Evolutionary conservation across 192 early-diverging fungal species (phyloP).

Genomic region (Linnemannia zychae): DNA sequence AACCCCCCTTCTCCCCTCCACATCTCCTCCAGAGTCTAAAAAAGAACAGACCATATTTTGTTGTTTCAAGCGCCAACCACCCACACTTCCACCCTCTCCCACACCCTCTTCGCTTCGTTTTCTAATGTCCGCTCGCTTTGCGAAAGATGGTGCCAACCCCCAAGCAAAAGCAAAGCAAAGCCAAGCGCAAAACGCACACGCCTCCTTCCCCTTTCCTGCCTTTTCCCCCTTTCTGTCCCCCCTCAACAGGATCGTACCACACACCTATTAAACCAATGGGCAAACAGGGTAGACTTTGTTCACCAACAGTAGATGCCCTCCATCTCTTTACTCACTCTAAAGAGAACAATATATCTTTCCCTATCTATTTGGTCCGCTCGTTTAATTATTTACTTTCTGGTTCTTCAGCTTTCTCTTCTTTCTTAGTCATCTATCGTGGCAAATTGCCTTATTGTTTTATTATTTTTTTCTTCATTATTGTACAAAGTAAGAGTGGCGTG

Average conservation of each 20-base stretch:
- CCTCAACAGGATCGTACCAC: background rate
- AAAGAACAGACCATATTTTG: background rate
- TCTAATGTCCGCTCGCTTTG: background rate
- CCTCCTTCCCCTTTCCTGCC: too few relatives aligned
- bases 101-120: background rate
- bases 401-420: background rate
- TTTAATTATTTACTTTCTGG: background rate
- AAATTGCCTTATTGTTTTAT: background rate
- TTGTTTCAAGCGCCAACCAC: background rate
- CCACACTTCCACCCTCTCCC: background rate
- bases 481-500: background rate
- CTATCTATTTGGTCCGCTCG: background rate
- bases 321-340: constrained; percentile 14
- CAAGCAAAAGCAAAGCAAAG: background rate
- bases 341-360: constrained; percentile 9
- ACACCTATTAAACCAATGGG: background rate
- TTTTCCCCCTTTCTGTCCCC: background rate
- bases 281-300: too few relatives aligned
- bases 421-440: background rate
- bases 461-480: background rate
- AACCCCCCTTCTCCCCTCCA: too few relatives aligned
- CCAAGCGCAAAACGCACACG: background rate
- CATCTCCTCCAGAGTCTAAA: background rate
- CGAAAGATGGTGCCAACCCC: background rate
- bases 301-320: too few relatives aligned